phyloP scores from a whole-genome alignment of 2,329 filamentous ascomycete species.

The Xenoacremonium recifei region DNA sequence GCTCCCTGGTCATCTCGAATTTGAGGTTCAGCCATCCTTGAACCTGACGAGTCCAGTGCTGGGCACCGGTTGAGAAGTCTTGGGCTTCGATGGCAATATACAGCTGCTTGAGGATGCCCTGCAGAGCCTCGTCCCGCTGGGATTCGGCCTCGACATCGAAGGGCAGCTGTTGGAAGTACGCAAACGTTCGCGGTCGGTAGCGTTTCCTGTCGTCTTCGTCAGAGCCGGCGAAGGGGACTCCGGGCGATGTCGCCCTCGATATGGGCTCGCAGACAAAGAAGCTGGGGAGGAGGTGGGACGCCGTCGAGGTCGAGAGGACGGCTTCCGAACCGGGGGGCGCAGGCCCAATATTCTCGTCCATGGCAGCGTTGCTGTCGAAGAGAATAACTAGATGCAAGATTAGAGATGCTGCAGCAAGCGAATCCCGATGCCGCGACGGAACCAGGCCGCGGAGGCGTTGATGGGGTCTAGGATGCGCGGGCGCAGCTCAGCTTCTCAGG shows the following conservation, averaged over 20 bases:
- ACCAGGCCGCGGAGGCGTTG: slow-evolving; percentile 12
- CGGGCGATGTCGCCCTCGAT: slow-evolving; percentile 84
- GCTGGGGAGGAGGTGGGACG: slow-evolving; percentile 32
- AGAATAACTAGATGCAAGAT: neutral
- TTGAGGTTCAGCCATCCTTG: slow-evolving; percentile 94
- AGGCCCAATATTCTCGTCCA: slow-evolving; percentile 40
- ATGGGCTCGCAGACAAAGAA: slow-evolving; percentile 62
- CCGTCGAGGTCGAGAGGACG: slow-evolving; percentile 30
- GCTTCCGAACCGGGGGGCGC: slow-evolving; percentile 29
- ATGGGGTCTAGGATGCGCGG: slow-evolving; percentile 13
- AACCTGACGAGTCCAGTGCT: slow-evolving; percentile 97
- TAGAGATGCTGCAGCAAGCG: slow-evolving; percentile 10
- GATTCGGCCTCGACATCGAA: slow-evolving; percentile 81
- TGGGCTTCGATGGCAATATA: slow-evolving; percentile 90
- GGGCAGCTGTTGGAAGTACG: slow-evolving; percentile 87
- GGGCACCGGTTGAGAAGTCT: slow-evolving; percentile 88
- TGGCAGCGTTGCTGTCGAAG: slow-evolving; percentile 17
- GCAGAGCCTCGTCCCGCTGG: slow-evolving; percentile 74
- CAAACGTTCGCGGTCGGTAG: slow-evolving; percentile 86
- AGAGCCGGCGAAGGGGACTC: slow-evolving; percentile 52
- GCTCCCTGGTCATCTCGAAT: slow-evolving; percentile 88
- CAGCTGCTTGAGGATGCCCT: slow-evolving; percentile 88
- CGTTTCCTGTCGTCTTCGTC: slow-evolving; percentile 58
- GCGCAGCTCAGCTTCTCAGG: slow-evolving; percentile 23
- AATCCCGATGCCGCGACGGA: slow-evolving; percentile 5